Evolutionary conservation across 352 stramenopile genomes (phyloP), one percentile per base, ranked within the genome.

Genomic region (Blastocystis sp.): DNA sequence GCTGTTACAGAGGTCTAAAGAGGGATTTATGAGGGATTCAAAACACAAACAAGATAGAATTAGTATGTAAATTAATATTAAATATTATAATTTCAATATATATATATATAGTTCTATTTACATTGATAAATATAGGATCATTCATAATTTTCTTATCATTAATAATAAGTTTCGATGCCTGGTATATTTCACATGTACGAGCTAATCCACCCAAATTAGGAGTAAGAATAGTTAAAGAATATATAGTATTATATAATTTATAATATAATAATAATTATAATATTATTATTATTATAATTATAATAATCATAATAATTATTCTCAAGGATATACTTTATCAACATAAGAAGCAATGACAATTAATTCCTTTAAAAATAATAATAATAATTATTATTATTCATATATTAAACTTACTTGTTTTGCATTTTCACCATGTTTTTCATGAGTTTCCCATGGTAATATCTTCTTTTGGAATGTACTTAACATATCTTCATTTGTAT

Each of bases 121-220:
- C n/a, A n/a, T n/a, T n/a, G n/a, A 83, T 84, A 21, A 62, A 62
- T 11, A 55, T 40, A 24, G 68, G 71, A 43, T 86, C 78, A 23
- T 82, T 67, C 16, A 68, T 71, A 39, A 79, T 65, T 47, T 67
- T 70, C 54, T 78, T 21, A 45, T 77, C 82, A 0, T 76, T 75
- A 23, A 87, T 74, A 6, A 83, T 64, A 23, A 87, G 70, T 54
- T 76, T 73, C 47, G 79, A 62, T 16, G 77, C 76, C 44, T 81
- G 79, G 64, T 85, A 87, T 31, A 87, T 85, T 70, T 87, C 79
- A 46, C 79, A 84, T 0, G 79, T 87, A 13, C 79, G 75, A 33
- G 78, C 77, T 3, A 87, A 65, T 13, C 79, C 79, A 4, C 77
- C 79, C n/a, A 85, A 65, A 67, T 87, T 87, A 7, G 79, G 78